These are phyloP conservation scores for Alternaria novae-zelandiae DNA, from an alignment of 2,329 filamentous ascomycete species.

Conservation along the genomic window DNA sequence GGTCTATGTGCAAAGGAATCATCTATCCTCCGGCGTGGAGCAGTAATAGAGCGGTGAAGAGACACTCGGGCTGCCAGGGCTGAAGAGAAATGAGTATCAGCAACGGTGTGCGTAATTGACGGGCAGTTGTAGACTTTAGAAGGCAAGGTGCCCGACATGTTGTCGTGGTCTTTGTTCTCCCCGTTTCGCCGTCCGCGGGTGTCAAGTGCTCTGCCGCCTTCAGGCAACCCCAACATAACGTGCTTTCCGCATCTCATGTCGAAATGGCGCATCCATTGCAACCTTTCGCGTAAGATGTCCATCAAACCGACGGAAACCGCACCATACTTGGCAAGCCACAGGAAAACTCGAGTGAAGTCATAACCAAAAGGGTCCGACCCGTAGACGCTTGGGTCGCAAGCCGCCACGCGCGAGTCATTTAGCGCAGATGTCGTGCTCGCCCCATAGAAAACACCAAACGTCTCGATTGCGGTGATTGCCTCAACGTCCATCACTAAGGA, in stretches of 20 bases:
- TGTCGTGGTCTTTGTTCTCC: background rate
- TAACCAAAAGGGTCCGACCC: slow-evolving; percentile 1
- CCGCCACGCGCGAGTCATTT: slow-evolving; percentile 6
- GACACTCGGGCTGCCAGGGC: no score
- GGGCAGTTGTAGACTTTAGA: background rate
- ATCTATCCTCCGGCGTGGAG: background rate
- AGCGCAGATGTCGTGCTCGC: slow-evolving; percentile 32
- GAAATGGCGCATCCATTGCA: background rate
- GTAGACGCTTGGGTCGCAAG: background rate
- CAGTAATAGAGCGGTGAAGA: background rate
- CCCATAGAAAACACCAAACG: slow-evolving; percentile 22
- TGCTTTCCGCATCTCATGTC: background rate
- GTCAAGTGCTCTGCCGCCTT: background rate
- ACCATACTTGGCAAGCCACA: slow-evolving; percentile 4
- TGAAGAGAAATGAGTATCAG: background rate
- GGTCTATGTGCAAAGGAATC: background rate
- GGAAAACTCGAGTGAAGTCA: slow-evolving; percentile 4
- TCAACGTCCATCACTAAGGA: slow-evolving; percentile 6
- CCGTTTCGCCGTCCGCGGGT: background rate
- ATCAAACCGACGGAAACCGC: slow-evolving; percentile 9
- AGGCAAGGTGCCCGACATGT: background rate
- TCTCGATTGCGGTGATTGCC: background rate
- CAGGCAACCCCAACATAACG: background rate
- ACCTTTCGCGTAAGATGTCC: background rate
- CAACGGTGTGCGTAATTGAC: background rate